Percentiles rank a stretch among this genome's conserved stretches.
These are phyloP conservation scores for Cercospora berteroae DNA, from an alignment of 2,329 filamentous ascomycete genomes.

Conservation along the genomic window DNA sequence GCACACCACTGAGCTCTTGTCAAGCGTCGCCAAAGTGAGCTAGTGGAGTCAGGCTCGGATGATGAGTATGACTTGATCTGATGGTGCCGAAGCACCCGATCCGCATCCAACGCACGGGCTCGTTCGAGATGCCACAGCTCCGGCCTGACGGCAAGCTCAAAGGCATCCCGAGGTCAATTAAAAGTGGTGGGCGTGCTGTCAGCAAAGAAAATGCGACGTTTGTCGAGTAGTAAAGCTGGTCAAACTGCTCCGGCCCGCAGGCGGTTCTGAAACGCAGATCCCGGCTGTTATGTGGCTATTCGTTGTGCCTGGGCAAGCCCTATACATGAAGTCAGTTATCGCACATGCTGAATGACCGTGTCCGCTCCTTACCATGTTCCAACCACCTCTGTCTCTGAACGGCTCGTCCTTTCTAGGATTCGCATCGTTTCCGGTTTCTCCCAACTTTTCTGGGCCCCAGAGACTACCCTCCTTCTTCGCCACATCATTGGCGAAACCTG, in stretches of 20 bases:
- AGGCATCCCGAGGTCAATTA: neutral
- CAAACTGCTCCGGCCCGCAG: neutral
- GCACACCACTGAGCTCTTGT: neutral
- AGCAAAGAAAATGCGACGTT: neutral
- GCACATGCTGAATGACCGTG: neutral
- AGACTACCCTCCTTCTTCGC: conserved; percentile 5
- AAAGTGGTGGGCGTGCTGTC: neutral
- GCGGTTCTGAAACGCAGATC: neutral
- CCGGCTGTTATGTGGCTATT: neutral
- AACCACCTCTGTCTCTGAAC: neutral
- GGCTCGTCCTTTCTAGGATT: conserved; percentile 4
- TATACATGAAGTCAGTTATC: neutral
- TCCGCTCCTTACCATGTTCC: conserved; percentile 8
- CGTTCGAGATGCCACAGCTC: neutral
- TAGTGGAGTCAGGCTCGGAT: neutral
- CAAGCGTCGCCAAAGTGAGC: neutral
- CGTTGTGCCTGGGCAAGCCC: neutral
- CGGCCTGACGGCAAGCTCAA: neutral
- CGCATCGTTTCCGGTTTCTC: neutral
- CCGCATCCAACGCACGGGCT: neutral
- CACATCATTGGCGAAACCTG: conserved; percentile 14
- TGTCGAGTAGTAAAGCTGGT: neutral
- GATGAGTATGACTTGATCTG: neutral
- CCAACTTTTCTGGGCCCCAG: conserved; percentile 6
- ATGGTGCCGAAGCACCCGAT: neutral